Base-by-base conservation (phyloP, 108 stramenopile species). In the Nitzschia sp. region DNA sequence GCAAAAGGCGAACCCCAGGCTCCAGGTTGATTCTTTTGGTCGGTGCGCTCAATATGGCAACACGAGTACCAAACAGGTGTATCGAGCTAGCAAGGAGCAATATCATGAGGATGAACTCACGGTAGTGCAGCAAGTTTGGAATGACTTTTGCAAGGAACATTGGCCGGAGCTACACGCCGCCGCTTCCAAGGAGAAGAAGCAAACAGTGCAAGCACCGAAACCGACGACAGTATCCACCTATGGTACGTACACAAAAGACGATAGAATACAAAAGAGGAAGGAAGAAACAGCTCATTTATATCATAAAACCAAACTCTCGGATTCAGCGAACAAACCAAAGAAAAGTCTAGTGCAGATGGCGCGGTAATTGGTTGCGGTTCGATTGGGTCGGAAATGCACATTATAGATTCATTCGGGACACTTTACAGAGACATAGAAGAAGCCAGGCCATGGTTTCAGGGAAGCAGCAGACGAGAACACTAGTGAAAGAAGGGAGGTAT, bases 81-180 rank as follows among this genome's bases (percentile, higher is more conserved):
- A 75, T 60, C 53, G 54, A 30, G 73, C 73, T 15, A 33, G 55
- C 25, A 55, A 68, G 52, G 73, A 75, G 50, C 73, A 68, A 23
- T 75, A 75, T 34, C 57, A 68, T 29, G 60, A 75, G 27, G 73
- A 75, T 52, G 66, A 75, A 53, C 38, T 66, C 15, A 68, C 66
- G 0, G 64, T 66, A 6, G 66, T 66, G 19, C 30, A 53, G 25
- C 57, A 58, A 30, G 58, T 75, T 3, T 75, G 73, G 73, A 66
- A 68, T 53, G 73, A 75, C 41, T 75, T 75, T 62, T 75, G 73
- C 53, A 66, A 61, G 60, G 73, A 58, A 44, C 73, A 75, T 52
- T 66, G 63, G 66, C 73, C 73, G 19, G 60, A 61, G n/a, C 11
- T 61, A 29, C 27, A 56, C 30, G 55, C 23, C 4, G 5, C 25